Evolutionary conservation across 2,329 filamentous ascomycete genomes (phyloP).

Genomic region (Fusarium agapanthi): DNA sequence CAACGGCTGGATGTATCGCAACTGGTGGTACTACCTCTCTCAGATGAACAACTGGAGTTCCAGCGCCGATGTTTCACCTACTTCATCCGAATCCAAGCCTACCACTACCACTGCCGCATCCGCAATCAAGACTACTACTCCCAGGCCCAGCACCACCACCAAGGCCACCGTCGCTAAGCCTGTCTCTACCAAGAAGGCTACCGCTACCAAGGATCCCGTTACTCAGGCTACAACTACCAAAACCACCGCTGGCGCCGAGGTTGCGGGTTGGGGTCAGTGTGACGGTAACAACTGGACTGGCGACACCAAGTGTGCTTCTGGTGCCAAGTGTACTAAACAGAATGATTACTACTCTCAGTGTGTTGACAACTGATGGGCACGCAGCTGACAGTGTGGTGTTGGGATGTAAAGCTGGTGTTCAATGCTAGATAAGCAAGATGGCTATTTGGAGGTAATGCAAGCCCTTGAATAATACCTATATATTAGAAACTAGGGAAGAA

Average conservation of each 20-base stretch:
- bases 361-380: neutral
- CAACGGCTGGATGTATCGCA: slow-evolving; percentile 58
- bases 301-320: slow-evolving; percentile 21
- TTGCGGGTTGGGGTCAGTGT: slow-evolving; percentile 26
- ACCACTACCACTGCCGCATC: neutral
- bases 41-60: slow-evolving; percentile 38
- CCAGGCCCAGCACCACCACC: neutral
- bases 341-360: neutral
- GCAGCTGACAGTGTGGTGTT: neutral
- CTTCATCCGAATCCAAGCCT: neutral
- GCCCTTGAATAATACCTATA: fast-evolving
- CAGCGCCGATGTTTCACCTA: neutral
- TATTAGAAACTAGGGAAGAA: neutral
- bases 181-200: neutral
- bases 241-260: neutral
- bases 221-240: neutral
- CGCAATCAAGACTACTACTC: neutral
- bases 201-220: neutral
- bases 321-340: neutral
- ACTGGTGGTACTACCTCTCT: slow-evolving; percentile 53
- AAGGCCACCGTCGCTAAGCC: neutral
- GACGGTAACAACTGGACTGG: slow-evolving; percentile 36
- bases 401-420: neutral
- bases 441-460: fast-evolving
- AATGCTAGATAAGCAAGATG: neutral